Conservation (phyloP, 805 yeast species). For the Geotrichum ghanense region DNA sequence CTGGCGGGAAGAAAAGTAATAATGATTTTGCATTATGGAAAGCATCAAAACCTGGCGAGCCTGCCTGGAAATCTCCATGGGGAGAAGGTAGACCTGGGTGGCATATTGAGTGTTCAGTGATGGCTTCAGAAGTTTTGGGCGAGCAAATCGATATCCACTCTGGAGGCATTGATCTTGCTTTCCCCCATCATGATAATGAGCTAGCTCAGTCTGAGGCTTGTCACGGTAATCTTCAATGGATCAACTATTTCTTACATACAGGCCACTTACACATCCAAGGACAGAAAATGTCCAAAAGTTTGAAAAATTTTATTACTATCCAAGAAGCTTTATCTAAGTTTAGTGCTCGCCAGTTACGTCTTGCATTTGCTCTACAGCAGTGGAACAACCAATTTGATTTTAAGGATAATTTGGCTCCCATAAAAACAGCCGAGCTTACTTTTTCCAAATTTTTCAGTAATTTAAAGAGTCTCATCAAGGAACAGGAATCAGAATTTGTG, state of each 20-base stretch:
- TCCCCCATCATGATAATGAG: slow-evolving; percentile 98
- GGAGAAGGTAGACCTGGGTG: slow-evolving; percentile 98
- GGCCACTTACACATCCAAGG: slow-evolving; percentile 98
- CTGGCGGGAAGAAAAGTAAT: slow-evolving; percentile 53
- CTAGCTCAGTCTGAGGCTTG: slow-evolving; percentile 94
- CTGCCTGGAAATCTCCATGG: slow-evolving; percentile 93
- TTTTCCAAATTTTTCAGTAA: slow-evolving; percentile 75
- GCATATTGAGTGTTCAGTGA: slow-evolving; percentile 99
- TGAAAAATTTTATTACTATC: slow-evolving; percentile 91
- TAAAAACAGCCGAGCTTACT: slow-evolving; percentile 60
- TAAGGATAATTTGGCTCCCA: slow-evolving; percentile 73
- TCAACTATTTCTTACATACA: slow-evolving; percentile 89
- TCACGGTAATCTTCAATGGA: slow-evolving; percentile 87
- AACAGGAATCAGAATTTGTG: slow-evolving; percentile 44
- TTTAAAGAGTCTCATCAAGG: slow-evolving; percentile 70
- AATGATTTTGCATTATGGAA: slow-evolving; percentile 97
- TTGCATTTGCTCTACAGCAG: slow-evolving; percentile 80
- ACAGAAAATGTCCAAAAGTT: slow-evolving; percentile 92
- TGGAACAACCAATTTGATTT: slow-evolving; percentile 94
- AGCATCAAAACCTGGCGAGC: slow-evolving; percentile 93
- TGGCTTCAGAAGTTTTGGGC: slow-evolving; percentile 89
- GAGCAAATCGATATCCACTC: slow-evolving; percentile 83
- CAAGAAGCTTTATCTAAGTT: slow-evolving; percentile 71
- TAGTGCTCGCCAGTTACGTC: slow-evolving; percentile 71
- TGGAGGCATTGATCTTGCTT: slow-evolving; percentile 94